A percentile compares a stretch with the other conserved stretches of the same genome.
phyloP scores from a whole-genome alignment of 352 stramenopile genomes.

The Pythium phragmiticola region DNA sequence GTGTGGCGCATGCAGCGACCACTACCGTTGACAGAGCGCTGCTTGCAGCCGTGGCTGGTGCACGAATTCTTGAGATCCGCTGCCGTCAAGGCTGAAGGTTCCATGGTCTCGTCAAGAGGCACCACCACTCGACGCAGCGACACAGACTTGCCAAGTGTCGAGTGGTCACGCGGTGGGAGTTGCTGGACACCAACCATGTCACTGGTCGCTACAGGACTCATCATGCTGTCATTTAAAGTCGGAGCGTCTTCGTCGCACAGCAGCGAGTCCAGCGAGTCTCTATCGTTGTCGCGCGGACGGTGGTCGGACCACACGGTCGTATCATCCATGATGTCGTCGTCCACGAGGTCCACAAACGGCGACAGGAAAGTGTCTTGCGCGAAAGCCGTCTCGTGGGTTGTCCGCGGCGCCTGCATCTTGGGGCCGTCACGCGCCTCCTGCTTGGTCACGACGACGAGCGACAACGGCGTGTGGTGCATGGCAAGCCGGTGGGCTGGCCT shows the following conservation, averaged over 20 bases:
- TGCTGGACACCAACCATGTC: neutral
- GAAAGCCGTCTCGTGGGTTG: neutral
- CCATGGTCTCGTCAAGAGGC: neutral
- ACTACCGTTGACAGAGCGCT: neutral
- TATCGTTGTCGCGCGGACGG: neutral
- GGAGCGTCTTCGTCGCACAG: neutral
- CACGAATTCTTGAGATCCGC: neutral
- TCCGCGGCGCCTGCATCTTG: neutral
- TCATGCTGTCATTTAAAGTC: neutral
- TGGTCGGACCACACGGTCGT: neutral
- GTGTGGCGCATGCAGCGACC: slow-evolving; percentile 10
- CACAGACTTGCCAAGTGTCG: neutral
- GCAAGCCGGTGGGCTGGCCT: too few species aligned
- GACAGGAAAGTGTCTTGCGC: neutral
- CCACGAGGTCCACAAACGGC: slow-evolving; percentile 18
- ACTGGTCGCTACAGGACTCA: slow-evolving; percentile 12
- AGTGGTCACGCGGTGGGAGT: neutral
- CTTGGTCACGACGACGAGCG: slow-evolving; percentile 2
- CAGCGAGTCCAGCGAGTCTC: neutral
- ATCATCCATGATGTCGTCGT: neutral
- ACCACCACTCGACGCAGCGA: neutral
- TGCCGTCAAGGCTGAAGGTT: too few species aligned
- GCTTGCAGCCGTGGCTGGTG: slow-evolving; percentile 8
- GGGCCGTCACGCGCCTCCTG: neutral
- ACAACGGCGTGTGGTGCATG: too few species aligned